Conservation (phyloP, 2,329 filamentous ascomycete genomes). For the Harringtonia lauricola region DNA sequence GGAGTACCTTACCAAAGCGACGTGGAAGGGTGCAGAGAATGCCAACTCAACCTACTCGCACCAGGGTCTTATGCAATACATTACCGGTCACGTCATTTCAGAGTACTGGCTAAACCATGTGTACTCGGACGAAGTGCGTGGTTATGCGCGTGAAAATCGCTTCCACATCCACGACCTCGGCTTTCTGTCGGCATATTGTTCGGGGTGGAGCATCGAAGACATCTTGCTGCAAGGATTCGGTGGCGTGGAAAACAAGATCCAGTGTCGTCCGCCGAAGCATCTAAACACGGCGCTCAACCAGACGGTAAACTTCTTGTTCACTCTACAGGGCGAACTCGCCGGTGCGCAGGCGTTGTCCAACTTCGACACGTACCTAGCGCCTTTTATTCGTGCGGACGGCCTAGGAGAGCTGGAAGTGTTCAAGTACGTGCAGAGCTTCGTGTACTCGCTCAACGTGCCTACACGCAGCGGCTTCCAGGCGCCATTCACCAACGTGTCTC, state of each 20-base stretch:
- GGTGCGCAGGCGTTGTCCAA: background rate
- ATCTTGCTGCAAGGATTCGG: background rate
- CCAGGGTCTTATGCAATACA: slow-evolving; percentile 1
- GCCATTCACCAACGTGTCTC: background rate
- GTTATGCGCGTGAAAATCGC: background rate
- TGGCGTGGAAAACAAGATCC: slow-evolving; percentile 1
- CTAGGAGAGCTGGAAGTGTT: background rate
- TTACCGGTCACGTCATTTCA: background rate
- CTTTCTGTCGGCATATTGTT: slow-evolving; percentile 1
- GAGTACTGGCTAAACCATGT: background rate
- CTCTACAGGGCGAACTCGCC: background rate
- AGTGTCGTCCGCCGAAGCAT: background rate
- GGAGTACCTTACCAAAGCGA: background rate
- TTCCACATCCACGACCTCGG: slow-evolving; percentile 2
- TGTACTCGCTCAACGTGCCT: slow-evolving; percentile 1
- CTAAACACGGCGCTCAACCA: slow-evolving; percentile 1
- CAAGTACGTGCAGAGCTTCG: slow-evolving; percentile 1
- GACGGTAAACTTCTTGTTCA: slow-evolving; percentile 1
- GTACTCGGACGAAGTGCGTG: background rate
- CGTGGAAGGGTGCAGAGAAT: slow-evolving; percentile 1
- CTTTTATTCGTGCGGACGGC: background rate
- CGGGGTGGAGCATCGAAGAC: background rate
- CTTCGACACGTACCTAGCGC: slow-evolving; percentile 1
- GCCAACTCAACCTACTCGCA: slow-evolving; percentile 1
- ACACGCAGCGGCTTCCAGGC: slow-evolving; percentile 1